phyloP scores from a whole-genome alignment of 495 filamentous ascomycete species.

The Lasiosphaeriaceae sp. region DNA sequence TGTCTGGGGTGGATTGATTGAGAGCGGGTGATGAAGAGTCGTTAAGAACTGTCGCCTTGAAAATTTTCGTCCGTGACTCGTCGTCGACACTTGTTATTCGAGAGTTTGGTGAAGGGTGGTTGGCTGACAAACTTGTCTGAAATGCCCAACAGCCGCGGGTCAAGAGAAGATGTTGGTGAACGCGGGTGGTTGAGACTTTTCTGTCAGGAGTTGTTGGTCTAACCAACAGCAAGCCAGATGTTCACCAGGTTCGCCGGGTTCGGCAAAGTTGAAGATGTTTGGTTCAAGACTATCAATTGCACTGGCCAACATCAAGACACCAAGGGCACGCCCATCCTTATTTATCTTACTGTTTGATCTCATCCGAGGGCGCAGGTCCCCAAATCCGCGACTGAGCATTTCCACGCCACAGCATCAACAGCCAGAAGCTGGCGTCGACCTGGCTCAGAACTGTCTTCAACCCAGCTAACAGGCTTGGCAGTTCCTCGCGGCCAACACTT shows the following conservation, averaged over 20 bases:
- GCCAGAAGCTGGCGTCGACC: background rate
- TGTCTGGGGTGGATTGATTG: background rate
- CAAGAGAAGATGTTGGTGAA: background rate
- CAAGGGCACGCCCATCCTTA: background rate
- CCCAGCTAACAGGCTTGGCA: too few species aligned
- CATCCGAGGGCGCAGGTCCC: background rate
- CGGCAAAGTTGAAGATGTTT: too few species aligned
- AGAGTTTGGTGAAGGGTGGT: too few species aligned
- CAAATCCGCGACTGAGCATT: constrained; percentile 2
- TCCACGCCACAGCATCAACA: background rate
- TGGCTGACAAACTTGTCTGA: too few species aligned
- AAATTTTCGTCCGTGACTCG: too few species aligned
- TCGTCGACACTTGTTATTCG: too few species aligned
- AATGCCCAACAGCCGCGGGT: background rate
- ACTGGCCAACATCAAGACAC: background rate
- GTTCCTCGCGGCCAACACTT: too few species aligned
- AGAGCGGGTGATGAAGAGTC: background rate
- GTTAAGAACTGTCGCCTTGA: too few species aligned
- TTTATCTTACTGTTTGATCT: background rate
- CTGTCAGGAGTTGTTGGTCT: background rate
- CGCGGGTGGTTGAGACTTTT: background rate
- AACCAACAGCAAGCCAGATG: background rate
- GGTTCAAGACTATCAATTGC: too few species aligned
- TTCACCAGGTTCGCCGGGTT: too few species aligned
- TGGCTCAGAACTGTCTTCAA: background rate